Conservation (phyloP, 108 stramenopile genomes). For the Cyclostephanos tholiformis region DNA sequence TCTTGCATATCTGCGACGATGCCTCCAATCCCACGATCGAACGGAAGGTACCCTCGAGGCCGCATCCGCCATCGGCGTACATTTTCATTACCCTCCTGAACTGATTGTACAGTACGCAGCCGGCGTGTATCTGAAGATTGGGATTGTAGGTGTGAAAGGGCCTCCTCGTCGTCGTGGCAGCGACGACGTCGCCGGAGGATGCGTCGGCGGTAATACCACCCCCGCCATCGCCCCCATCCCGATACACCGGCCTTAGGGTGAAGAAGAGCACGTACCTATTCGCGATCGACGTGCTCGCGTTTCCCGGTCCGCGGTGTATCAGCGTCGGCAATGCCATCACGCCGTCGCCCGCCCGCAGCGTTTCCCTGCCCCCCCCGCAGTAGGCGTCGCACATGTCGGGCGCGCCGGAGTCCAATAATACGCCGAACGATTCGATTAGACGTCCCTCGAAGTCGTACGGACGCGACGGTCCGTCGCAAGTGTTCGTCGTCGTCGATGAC, state of each 20-base stretch:
- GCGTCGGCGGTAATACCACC: too few species aligned
- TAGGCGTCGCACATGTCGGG: slow-evolving; percentile 8
- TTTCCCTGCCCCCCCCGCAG: background rate
- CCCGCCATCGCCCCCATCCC: background rate
- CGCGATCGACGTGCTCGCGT: background rate
- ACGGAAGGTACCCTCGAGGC: slow-evolving; percentile 6
- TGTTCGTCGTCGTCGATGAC: too few species aligned
- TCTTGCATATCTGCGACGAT: background rate
- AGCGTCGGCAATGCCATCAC: slow-evolving; percentile 18
- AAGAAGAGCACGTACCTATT: slow-evolving; percentile 24
- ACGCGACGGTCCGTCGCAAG: background rate
- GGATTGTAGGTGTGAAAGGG: slow-evolving; percentile 17
- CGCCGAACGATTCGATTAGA: slow-evolving; percentile 1
- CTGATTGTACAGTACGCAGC: slow-evolving; percentile 25
- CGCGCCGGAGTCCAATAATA: slow-evolving; percentile 6
- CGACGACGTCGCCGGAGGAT: background rate
- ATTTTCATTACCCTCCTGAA: slow-evolving; percentile 14
- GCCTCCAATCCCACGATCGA: background rate
- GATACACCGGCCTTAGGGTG: slow-evolving; percentile 22
- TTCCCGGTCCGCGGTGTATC: slow-evolving; percentile 29
- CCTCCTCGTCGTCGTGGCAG: background rate
- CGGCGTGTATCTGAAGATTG: slow-evolving; percentile 20
- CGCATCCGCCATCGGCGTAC: slow-evolving; percentile 16
- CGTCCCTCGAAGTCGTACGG: slow-evolving; percentile 20
- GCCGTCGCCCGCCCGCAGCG: slow-evolving; percentile 9